Evolutionary conservation across 345 rosid genomes (phyloP), one percentile per base, ranked within the genome.

Genomic region (Arabis alpina): DNA sequence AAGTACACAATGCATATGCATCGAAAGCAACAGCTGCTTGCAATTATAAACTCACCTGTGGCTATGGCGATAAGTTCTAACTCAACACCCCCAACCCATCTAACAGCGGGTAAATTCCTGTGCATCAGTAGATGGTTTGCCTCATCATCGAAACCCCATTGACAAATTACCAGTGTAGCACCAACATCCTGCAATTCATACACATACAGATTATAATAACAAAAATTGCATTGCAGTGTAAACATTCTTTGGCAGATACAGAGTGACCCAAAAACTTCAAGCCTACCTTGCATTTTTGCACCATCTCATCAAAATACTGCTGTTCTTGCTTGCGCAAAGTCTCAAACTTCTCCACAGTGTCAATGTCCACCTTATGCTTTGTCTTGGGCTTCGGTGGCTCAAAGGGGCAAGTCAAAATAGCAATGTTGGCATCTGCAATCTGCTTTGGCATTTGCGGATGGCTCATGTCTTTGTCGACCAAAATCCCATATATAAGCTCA

Each of bases 41-140:
- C 44, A 45, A 36, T 24, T 6, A 40, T 47, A 25, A 12, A 81
- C 74, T 56, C 45, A 88, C 98, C 96, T 69, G 98, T 94, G 63
- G 99, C 99, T 68, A 91, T 94, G 41, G 99, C 99, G 62, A 94
- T 91, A 51, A 88, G 93, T 79, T 94, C 99, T 77, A 94, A 76
- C 77, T 94, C 99, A 54, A 94, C 99, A 71, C 99, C 98, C 68
- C 99, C 99, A 19, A 94, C 99, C 99, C 99, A 94, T 70, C 99
- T 87, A 23, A 94, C 98, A 47, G 98, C 98, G 68, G 98, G 99
- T 74, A 94, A 80, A 74, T 92, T 82, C 80, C 98, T 79, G 80
- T 94, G 90, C 97, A 92, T 87, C 72, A 94, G 71, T 44, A 94
- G 75, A 85, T 94, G 98, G 75, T 94, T 92, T 68, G 99, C 99